phyloP scores from a whole-genome alignment of 805 yeast species.

The Candida broadrunensis region DNA sequence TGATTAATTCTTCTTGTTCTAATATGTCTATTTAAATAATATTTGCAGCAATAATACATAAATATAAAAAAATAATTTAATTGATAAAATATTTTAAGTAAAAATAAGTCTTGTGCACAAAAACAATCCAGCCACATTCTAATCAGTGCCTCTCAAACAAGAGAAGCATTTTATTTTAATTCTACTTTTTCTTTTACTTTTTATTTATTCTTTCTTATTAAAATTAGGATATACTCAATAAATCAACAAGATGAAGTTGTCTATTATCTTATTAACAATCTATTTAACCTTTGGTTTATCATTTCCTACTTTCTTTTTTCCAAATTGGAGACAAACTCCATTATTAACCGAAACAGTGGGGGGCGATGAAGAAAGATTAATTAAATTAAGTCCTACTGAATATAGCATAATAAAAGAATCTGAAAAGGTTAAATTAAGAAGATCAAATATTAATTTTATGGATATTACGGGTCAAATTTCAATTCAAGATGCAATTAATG shows the following conservation, averaged over 20 bases:
- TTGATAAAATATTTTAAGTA: no score
- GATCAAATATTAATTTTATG: slow-evolving; percentile 54
- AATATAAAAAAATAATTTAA: no score
- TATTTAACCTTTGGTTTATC: neutral
- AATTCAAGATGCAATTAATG: slow-evolving; percentile 29
- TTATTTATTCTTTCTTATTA: no score
- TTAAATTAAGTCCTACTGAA: slow-evolving; percentile 33
- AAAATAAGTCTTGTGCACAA: no score
- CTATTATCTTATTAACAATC: neutral
- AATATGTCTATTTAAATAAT: no score
- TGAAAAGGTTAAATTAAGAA: slow-evolving; percentile 29
- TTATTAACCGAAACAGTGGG: slow-evolving; percentile 1
- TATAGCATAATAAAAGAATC: slow-evolving; percentile 32
- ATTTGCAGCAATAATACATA: no score
- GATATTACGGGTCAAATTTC: slow-evolving; percentile 58
- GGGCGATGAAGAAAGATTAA: slow-evolving; percentile 16
- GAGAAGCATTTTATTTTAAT: no score
- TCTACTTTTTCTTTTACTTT: no score
- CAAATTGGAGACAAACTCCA: slow-evolving; percentile 3
- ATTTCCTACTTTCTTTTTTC: slow-evolving; percentile 2
- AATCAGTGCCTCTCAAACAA: no score
- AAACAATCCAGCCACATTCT: no score
- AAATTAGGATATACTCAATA: no score
- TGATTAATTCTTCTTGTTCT: no score
- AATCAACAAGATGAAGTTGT: neutral